Evolutionary conservation across 2,329 filamentous ascomycete genomes (phyloP).

Genomic region (Pestalotiopsis sp.): DNA sequence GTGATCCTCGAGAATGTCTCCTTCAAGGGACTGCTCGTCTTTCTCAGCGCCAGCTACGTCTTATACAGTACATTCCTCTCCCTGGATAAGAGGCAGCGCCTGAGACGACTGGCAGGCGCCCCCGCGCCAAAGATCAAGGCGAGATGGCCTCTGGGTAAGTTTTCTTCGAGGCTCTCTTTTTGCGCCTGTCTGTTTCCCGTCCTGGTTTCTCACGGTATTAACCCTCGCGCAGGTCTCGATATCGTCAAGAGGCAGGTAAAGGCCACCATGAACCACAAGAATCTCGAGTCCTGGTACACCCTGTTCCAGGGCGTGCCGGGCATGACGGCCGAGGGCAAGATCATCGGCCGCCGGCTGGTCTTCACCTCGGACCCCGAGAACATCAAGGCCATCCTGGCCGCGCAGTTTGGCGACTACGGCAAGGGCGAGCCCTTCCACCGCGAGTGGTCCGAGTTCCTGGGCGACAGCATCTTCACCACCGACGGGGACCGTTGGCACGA

Average conservation of each 20-base stretch:
- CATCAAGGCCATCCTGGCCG: slow-evolving; percentile 86
- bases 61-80: slow-evolving; percentile 37
- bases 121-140: slow-evolving; percentile 37
- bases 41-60: slow-evolving; percentile 36
- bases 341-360: slow-evolving; percentile 60
- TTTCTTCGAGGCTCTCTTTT: slow-evolving; percentile 17
- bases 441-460: slow-evolving; percentile 76
- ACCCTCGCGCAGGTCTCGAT: slow-evolving; percentile 55
- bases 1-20: slow-evolving; percentile 44
- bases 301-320: slow-evolving; percentile 44
- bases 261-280: slow-evolving; percentile 52
- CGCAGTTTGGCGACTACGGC: slow-evolving; percentile 82
- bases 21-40: slow-evolving; percentile 36
- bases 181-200: background rate
- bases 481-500: slow-evolving; percentile 79
- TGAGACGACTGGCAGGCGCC: slow-evolving; percentile 44
- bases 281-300: slow-evolving; percentile 61
- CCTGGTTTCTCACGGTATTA: slow-evolving; percentile 13
- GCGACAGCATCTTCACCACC: slow-evolving; percentile 76
- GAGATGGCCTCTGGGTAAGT: slow-evolving; percentile 50
- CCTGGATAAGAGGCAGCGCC: slow-evolving; percentile 43
- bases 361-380: slow-evolving; percentile 86
- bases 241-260: slow-evolving; percentile 59
- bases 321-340: slow-evolving; percentile 61
- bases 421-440: slow-evolving; percentile 74